These are phyloP conservation scores for Ammopiptanthus mongolicus DNA, from an alignment of 306 rosid species.

Conservation along the genomic window DNA sequence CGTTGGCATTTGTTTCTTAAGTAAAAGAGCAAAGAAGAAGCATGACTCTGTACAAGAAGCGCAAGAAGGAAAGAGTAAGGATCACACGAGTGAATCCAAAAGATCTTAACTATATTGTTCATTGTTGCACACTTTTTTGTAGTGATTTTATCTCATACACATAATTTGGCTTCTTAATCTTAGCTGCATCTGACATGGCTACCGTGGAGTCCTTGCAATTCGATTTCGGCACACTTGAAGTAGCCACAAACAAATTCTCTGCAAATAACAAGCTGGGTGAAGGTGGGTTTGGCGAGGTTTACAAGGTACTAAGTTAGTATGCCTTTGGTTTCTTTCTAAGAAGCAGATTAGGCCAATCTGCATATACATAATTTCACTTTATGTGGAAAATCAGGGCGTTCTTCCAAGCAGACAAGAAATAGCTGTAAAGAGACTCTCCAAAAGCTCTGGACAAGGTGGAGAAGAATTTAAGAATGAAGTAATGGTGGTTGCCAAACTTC, in stretches of 20 bases:
- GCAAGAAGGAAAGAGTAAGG: too few relatives aligned
- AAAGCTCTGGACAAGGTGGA: slow-evolving; percentile 34
- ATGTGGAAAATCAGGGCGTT: slow-evolving; percentile 27
- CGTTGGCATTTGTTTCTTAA: slow-evolving; percentile 16
- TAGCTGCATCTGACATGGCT: slow-evolving; percentile 12
- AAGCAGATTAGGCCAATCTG: background rate
- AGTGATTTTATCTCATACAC: background rate
- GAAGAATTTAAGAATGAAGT: slow-evolving; percentile 53
- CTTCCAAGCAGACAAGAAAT: slow-evolving; percentile 34
- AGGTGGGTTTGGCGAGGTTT: slow-evolving; percentile 56
- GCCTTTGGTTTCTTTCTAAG: background rate
- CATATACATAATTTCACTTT: background rate
- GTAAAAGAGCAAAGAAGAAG: slow-evolving; percentile 24
- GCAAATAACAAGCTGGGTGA: slow-evolving; percentile 37
- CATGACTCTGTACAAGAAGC: background rate
- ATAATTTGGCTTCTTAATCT: background rate
- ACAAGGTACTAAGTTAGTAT: slow-evolving; percentile 35
- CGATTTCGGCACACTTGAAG: slow-evolving; percentile 30
- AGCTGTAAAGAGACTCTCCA: slow-evolving; percentile 51
- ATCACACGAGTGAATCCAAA: background rate
- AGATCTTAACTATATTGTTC: background rate
- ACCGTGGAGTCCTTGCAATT: slow-evolving; percentile 31
- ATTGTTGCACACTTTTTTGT: background rate
- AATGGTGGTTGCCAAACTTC: slow-evolving; percentile 41
- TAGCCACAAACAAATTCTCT: slow-evolving; percentile 41